Conservation (phyloP, 2,329 filamentous ascomycete genomes). For the Aspergillus pseudoglaucus region DNA sequence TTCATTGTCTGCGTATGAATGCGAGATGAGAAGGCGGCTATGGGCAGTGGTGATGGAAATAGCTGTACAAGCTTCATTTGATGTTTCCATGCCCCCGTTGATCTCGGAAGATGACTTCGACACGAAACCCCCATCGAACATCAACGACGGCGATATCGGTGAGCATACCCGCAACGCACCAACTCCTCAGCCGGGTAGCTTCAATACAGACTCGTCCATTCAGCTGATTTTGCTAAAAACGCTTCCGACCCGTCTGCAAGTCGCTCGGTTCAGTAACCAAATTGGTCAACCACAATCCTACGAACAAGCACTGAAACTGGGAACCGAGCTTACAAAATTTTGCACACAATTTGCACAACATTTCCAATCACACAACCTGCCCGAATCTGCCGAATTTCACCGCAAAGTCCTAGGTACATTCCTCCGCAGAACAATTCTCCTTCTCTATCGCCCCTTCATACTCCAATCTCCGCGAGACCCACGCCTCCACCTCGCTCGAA, state of each 20-base stretch:
- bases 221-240: conserved; percentile 9
- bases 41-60: conserved; percentile 24
- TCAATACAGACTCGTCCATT: conserved; percentile 8
- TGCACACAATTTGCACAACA: background rate
- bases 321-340: conserved; percentile 7
- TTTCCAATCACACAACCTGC: conserved; percentile 2
- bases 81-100: conserved; percentile 13
- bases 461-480: conserved; percentile 9
- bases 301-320: background rate
- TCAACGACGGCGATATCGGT: conserved; percentile 12
- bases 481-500: conserved; percentile 13
- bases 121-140: conserved; percentile 9
- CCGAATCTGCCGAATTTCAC: conserved; percentile 7
- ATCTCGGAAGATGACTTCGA: conserved; percentile 10
- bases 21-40: conserved; percentile 18
- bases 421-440: conserved; percentile 9
- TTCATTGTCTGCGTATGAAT: conserved; percentile 13
- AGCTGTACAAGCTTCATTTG: conserved; percentile 21
- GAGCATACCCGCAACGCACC: conserved; percentile 1
- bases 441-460: conserved; percentile 13
- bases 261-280: background rate
- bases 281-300: background rate
- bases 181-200: background rate
- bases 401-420: conserved; percentile 9
- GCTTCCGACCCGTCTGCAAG: conserved; percentile 5